phyloP scores from a whole-genome alignment of 2,329 filamentous ascomycete genomes.

The Calonectria pauciramosa region DNA sequence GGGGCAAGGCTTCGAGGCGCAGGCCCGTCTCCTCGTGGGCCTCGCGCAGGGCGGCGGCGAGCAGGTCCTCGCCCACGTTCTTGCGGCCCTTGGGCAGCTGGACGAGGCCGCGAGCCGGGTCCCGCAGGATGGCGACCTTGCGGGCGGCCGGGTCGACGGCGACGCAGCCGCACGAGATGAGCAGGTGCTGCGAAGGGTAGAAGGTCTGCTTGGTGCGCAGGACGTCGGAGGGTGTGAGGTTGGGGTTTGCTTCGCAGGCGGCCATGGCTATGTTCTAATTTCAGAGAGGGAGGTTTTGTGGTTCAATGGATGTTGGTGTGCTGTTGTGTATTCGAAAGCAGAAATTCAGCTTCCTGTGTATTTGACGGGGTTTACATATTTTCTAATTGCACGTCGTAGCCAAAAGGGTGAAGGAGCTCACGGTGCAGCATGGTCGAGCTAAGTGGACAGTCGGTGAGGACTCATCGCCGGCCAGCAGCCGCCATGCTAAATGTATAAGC shows the following conservation, averaged over 20 bases:
- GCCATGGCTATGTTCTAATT: not conserved
- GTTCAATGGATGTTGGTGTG: not conserved
- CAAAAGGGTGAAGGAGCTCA: not conserved
- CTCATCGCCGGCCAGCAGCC: not conserved
- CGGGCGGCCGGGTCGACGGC: slow-evolving; percentile 54
- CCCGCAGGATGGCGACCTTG: slow-evolving; percentile 59
- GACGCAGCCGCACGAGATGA: slow-evolving; percentile 63
- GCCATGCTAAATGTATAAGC: not conserved
- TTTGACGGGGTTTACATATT: not conserved
- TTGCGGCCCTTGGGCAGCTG: slow-evolving; percentile 65
- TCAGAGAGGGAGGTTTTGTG: not conserved
- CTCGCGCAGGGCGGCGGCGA: slow-evolving; percentile 59
- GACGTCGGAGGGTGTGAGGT: not conserved
- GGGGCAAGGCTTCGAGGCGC: slow-evolving; percentile 52
- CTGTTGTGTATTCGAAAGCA: not conserved
- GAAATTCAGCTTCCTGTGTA: not conserved
- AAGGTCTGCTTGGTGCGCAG: slow-evolving; percentile 44
- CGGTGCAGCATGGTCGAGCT: too few species aligned
- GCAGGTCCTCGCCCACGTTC: slow-evolving; percentile 60
- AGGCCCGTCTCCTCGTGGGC: slow-evolving; percentile 64
- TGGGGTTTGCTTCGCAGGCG: slow-evolving; percentile 18
- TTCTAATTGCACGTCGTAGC: not conserved
- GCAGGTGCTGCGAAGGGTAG: slow-evolving; percentile 56
- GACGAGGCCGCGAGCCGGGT: slow-evolving; percentile 57
- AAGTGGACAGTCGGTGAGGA: not conserved